Percentiles rank a stretch among this genome's conserved stretches.
Evolutionary conservation across 2,329 filamentous ascomycete species (phyloP).

Genomic region (Plenodomus tracheiphilus): DNA sequence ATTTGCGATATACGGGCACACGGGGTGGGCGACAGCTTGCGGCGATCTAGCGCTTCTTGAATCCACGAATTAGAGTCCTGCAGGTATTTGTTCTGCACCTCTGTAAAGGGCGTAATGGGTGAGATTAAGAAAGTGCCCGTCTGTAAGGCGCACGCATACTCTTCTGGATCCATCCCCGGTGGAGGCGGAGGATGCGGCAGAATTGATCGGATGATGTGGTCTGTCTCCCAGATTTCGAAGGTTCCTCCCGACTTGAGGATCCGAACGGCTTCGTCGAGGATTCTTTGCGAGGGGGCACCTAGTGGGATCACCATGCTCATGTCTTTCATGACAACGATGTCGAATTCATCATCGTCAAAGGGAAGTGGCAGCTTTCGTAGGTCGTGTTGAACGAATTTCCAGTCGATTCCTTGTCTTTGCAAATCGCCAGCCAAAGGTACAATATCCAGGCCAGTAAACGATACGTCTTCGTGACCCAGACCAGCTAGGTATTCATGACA

Average conservation of each 20-base stretch:
- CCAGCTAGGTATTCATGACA: slow-evolving; percentile 79
- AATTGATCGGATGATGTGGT: slow-evolving; percentile 81
- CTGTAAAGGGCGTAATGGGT: slow-evolving; percentile 78
- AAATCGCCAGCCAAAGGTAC: slow-evolving; percentile 70
- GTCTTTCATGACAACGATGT: slow-evolving; percentile 88
- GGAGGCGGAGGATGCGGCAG: slow-evolving; percentile 72
- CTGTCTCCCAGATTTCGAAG: slow-evolving; percentile 87
- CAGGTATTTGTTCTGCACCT: slow-evolving; percentile 79
- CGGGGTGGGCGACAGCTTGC: slow-evolving; percentile 72
- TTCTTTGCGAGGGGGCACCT: slow-evolving; percentile 55
- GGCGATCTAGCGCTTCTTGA: slow-evolving; percentile 71
- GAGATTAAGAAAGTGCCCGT: slow-evolving; percentile 84
- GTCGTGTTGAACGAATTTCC: slow-evolving; percentile 88
- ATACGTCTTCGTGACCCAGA: slow-evolving; percentile 68
- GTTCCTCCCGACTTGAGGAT: slow-evolving; percentile 76
- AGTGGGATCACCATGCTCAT: slow-evolving; percentile 69
- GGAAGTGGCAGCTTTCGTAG: slow-evolving; percentile 75
- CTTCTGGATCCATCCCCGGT: slow-evolving; percentile 60
- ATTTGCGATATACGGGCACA: slow-evolving; percentile 77
- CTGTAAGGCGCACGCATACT: slow-evolving; percentile 65
- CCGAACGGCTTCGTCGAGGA: slow-evolving; percentile 75
- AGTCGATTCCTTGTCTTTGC: slow-evolving; percentile 75
- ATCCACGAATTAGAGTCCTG: slow-evolving; percentile 85
- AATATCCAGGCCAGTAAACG: slow-evolving; percentile 82
- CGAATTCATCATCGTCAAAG: slow-evolving; percentile 78